These are phyloP conservation scores for Thelonectria rubi DNA, from an alignment of 2,329 filamentous ascomycete species.

Conservation along the genomic window DNA sequence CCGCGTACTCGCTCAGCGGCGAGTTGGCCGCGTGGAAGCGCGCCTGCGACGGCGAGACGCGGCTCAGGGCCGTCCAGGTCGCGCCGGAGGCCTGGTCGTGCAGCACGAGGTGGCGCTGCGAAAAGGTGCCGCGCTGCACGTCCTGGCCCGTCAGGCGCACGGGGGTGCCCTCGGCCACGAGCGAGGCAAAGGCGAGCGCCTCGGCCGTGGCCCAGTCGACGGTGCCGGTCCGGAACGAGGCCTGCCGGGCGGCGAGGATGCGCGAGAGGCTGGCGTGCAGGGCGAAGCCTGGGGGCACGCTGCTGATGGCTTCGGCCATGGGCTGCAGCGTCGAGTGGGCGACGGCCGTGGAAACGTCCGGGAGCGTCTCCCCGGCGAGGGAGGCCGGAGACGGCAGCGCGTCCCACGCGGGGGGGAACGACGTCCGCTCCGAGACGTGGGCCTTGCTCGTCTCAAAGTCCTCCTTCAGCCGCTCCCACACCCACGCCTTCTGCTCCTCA, in stretches of 20 bases:
- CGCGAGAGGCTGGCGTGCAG: conserved; percentile 95
- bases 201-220: conserved; percentile 98
- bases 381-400: conserved; percentile 98
- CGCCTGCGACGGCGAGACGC: conserved; percentile 87
- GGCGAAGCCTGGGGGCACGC: conserved; percentile 82
- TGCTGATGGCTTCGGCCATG: conserved; percentile 81
- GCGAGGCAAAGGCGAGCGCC: conserved; percentile 89
- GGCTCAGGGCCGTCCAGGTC: conserved; percentile 89
- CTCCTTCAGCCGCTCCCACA: conserved; percentile 97
- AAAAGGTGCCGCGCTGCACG: conserved; percentile 98
- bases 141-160: conserved; percentile 97
- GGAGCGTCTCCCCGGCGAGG: conserved; percentile 90
- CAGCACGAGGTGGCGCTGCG: conserved; percentile 93
- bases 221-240: conserved; percentile 87
- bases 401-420: conserved; percentile 98
- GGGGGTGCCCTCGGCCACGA: conserved; percentile 91
- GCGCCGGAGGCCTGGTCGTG: conserved; percentile 94
- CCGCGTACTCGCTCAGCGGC: conserved; percentile 75
- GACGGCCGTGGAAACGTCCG: conserved; percentile 86
- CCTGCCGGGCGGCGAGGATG: conserved; percentile 86
- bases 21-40: conserved; percentile 97
- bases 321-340: conserved; percentile 75
- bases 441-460: conserved; percentile 97
- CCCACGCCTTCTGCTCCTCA: conserved; percentile 98
- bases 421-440: conserved; percentile 91